These are phyloP conservation scores for apple (Malus domestica) DNA, from an alignment of 306 rosid genomes.

Conservation along the genomic window DNA sequence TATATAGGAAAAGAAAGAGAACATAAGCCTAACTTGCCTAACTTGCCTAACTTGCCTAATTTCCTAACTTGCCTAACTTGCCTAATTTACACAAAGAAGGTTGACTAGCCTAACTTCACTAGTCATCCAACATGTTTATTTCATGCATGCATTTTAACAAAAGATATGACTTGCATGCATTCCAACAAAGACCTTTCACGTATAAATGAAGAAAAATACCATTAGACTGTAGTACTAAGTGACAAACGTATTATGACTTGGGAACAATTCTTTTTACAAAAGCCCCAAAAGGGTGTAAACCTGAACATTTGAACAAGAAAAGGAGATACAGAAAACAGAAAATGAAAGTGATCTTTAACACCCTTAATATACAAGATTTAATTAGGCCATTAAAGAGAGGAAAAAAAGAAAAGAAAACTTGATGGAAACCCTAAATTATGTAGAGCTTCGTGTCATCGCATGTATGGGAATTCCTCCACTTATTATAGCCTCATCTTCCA, in stretches of 20 bases:
- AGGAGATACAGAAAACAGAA: conserved; percentile 21
- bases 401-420: not conserved
- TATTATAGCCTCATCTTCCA: conserved; percentile 6
- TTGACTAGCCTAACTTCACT: no score
- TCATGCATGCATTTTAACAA: no score
- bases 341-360: not conserved
- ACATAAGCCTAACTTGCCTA: no score
- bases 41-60: no score
- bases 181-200: no score
- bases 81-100: no score
- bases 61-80: no score
- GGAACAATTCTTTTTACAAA: not conserved
- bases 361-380: conserved; percentile 9
- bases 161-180: no score
- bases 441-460: not conserved
- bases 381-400: not conserved
- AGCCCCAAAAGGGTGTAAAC: not conserved
- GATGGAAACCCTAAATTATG: conserved; percentile 5
- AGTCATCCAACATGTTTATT: no score
- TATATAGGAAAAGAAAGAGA: no score
- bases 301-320: not conserved
- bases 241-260: conserved; percentile 9
- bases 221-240: no score
- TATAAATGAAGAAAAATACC: no score
- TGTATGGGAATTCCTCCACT: not conserved